A percentile compares a stretch with the other conserved stretches of the same genome.
Evolutionary conservation across 805 yeast genomes (phyloP).

Genomic region (Phaffomyces thermotolerans): DNA sequence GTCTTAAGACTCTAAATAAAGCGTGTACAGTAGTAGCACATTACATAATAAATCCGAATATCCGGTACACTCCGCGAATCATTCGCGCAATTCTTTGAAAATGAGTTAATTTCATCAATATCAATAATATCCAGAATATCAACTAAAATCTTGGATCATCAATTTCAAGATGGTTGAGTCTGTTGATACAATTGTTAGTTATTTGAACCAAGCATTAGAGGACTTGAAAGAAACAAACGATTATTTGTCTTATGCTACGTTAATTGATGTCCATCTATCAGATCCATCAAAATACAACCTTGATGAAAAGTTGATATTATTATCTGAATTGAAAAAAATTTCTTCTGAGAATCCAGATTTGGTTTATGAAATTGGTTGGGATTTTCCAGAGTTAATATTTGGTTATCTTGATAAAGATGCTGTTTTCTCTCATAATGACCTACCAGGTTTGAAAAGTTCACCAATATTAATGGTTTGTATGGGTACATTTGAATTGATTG

Average conservation of each 20-base stretch:
- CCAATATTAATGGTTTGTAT: constrained; percentile 19
- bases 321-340: constrained; percentile 38
- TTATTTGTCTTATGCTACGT: constrained; percentile 63
- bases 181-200: constrained; percentile 3
- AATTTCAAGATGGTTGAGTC: no score
- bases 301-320: constrained; percentile 43
- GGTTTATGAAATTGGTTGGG: constrained; percentile 80
- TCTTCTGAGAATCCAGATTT: constrained; percentile 42
- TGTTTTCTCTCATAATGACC: constrained; percentile 23
- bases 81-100: not conserved
- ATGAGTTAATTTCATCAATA: not conserved
- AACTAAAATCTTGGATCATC: no score
- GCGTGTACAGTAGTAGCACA: no score
- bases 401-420: constrained; percentile 40
- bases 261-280: constrained; percentile 53
- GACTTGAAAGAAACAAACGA: constrained; percentile 40
- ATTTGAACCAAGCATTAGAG: constrained; percentile 1
- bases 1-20: no score
- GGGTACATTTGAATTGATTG: constrained; percentile 53
- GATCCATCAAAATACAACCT: constrained; percentile 39
- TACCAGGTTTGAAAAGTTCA: constrained; percentile 23
- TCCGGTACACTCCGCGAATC: no score
- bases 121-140: no score
- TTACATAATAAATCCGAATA: no score
- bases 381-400: constrained; percentile 64